Base-by-base conservation (phyloP, 2,329 filamentous ascomycete genomes). In the Lachnellula subtilissima region DNA sequence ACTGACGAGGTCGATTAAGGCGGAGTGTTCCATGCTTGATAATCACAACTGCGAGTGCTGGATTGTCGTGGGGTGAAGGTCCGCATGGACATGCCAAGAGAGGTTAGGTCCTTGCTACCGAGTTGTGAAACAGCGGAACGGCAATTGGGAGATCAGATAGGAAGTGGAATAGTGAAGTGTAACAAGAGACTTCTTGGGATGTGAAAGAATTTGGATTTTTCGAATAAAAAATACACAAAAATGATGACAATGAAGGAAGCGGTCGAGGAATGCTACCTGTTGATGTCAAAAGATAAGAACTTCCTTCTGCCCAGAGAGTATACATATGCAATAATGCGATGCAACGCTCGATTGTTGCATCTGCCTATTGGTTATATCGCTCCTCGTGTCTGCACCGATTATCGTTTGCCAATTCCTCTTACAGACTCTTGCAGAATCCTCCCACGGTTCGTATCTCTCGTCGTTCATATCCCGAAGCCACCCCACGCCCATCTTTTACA, bases 401-500 rank as follows among this genome's bases (percentile, higher is more conserved):
- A 35, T 36, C 50, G 45, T 36, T 48, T 50, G 43, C 58, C 53
- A 55, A 48, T 50, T 37, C 50, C 48, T 17, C 47, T 25, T 25
- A 15, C 12, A 22, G 39, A 25, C 37, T 37, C 17, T 39, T 57
- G 49, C 55, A 50, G 22, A 39, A 22, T 23, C 15, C 7, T 37
- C 23, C 32, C 11, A 39, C 35, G 3, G 35, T 12, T 50, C 23
- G 23, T 25, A 50, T 45, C 40, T 19, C n/a, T 36, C 28, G 39
- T 32, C 32, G 19, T 43, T 19, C 50, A 15, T 50, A 39, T 48
- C 28, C 25, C 49, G 39, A 54, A 45, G n/a, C 53, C 50, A 46
- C 22, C 48, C 11, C 15, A 17, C n/a, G 28, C 36, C 46, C 42
- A 45, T 46, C 19, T 25, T 47, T 70, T 60, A 71, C 93, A 97